Percentiles rank a stretch among this genome's conserved stretches.
phyloP scores from a whole-genome alignment of 106 monocot species.

The Xerophyta viscosa region DNA sequence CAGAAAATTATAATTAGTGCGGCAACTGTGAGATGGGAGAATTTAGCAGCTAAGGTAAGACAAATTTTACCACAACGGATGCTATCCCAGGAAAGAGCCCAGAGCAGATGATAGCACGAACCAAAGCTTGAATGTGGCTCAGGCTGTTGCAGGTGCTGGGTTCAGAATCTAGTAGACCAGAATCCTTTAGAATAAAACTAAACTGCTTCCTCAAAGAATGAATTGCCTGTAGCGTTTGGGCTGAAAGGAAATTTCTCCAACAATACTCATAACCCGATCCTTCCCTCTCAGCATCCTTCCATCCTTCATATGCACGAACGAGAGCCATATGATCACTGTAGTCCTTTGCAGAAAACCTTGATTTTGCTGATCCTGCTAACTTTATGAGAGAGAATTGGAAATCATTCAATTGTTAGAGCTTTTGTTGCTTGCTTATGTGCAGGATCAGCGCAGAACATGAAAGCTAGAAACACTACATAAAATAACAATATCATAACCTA shows the following conservation, averaged over 20 bases:
- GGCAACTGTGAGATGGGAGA: background rate
- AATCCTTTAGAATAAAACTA: conserved; percentile 83
- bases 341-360: conserved; percentile 96
- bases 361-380: conserved; percentile 97
- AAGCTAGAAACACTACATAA: no score
- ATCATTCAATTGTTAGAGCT: background rate
- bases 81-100: conserved; percentile 95
- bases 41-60: background rate
- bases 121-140: conserved; percentile 93
- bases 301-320: conserved; percentile 96
- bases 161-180: conserved; percentile 63
- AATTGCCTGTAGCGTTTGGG: conserved; percentile 96
- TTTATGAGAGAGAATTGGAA: conserved; percentile 17
- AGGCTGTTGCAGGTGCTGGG: conserved; percentile 50
- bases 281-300: conserved; percentile 98
- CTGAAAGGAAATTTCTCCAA: conserved; percentile 97
- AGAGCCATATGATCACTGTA: conserved; percentile 99
- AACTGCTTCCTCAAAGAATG: conserved; percentile 92
- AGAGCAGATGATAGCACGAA: conserved; percentile 92
- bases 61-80: conserved; percentile 76
- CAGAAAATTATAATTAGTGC: background rate
- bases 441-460: no score
- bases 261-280: conserved; percentile 95
- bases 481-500: no score
- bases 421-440: background rate